Conservation (phyloP, 2,329 filamentous ascomycete genomes). For the Elsinoe arachidis region DNA sequence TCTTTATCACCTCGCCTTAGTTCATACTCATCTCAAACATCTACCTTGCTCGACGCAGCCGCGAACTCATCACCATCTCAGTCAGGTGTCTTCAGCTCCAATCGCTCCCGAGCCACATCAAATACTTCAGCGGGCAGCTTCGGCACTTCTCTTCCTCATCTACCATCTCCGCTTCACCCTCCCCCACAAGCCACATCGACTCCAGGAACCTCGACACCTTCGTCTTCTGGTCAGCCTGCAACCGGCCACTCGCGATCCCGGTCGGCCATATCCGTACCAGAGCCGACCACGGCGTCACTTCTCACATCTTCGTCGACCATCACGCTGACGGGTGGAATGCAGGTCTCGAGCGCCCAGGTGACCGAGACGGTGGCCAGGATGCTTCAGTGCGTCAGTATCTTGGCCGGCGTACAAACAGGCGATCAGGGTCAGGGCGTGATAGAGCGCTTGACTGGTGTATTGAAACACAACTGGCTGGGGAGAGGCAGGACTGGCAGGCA, state of each 20-base stretch:
- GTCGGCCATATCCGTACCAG: constrained; percentile 8
- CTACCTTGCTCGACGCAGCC: constrained; percentile 64
- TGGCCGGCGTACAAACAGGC: constrained; percentile 64
- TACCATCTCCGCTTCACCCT: constrained; percentile 20
- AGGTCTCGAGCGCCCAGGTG: constrained; percentile 51
- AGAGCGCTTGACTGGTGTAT: constrained; percentile 70
- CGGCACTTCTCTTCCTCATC: constrained; percentile 30
- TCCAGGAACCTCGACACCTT: constrained; percentile 16
- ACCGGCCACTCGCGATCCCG: constrained; percentile 17
- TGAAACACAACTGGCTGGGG: constrained; percentile 96
- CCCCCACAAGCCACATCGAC: constrained; percentile 19
- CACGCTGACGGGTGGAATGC: constrained; percentile 33
- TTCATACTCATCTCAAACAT: constrained; percentile 71
- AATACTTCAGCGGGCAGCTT: constrained; percentile 58
- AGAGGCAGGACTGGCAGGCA: constrained; percentile 83
- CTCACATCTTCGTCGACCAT: constrained; percentile 27
- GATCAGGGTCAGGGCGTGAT: constrained; percentile 71
- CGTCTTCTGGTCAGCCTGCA: constrained; percentile 6
- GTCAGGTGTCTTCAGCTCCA: constrained; percentile 33
- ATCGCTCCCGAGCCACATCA: constrained; percentile 69
- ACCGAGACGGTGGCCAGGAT: constrained; percentile 92
- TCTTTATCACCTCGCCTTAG: constrained; percentile 65
- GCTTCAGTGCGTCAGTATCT: constrained; percentile 90
- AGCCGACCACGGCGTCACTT: constrained; percentile 20
- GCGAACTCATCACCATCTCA: constrained; percentile 28